Evolutionary conservation across 2,329 filamentous ascomycete genomes (phyloP).

Genomic region (Fusarium protoensiforme): DNA sequence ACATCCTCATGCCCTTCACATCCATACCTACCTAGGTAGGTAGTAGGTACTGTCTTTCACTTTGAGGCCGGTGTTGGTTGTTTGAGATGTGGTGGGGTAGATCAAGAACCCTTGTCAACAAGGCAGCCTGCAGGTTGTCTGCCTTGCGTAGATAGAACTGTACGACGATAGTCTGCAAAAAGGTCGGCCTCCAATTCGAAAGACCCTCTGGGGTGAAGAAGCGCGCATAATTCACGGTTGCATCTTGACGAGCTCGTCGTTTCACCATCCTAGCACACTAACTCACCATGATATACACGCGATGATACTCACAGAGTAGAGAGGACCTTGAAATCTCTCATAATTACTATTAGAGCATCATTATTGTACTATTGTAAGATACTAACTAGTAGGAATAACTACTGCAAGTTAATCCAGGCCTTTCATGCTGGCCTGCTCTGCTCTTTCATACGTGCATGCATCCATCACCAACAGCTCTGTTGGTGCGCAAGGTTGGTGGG

Average conservation of each 20-base stretch:
- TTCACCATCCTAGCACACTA: neutral
- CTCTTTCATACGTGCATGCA: neutral
- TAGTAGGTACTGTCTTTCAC: no score
- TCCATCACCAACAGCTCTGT: neutral
- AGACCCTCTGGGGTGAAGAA: neutral
- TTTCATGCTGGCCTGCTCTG: neutral
- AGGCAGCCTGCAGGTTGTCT: slow-evolving; percentile 4
- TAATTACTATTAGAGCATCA: neutral
- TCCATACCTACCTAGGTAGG: no score
- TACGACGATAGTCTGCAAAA: neutral
- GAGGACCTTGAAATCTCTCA: neutral
- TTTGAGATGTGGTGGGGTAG: neutral
- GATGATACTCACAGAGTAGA: neutral
- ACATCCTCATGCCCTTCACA: neutral
- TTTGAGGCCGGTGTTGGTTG: neutral
- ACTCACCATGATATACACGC: neutral
- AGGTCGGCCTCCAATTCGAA: neutral
- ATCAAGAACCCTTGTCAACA: neutral
- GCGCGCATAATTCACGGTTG: neutral
- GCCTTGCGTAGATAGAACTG: neutral
- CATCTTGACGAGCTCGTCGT: neutral
- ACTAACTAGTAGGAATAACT: neutral
- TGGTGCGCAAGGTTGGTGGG: neutral
- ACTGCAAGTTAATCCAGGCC: no score
- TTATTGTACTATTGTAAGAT: neutral